Evolutionary conservation across 2,329 filamentous ascomycete species (phyloP), one percentile per base, ranked within the genome.

Genomic region (Neobulgaria alba): DNA sequence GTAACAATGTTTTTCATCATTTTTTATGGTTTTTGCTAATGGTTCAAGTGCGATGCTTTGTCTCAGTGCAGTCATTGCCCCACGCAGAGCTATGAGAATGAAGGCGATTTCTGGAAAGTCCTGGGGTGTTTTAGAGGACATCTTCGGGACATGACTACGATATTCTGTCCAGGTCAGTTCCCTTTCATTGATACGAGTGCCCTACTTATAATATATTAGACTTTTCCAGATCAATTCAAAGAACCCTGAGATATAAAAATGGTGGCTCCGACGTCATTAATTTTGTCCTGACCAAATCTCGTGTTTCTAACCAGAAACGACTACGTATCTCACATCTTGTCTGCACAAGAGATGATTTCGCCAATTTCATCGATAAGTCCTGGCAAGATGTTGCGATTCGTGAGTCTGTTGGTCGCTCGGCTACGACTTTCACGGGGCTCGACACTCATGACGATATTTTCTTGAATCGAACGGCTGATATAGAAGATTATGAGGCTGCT

Each of bases 21-120:
- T 33, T 12, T 12, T 16, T 4, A 12, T 15, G 15, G 21, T 32
- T 4, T 33, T 8, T 15, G 31, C 30, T 36, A 41, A 42, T 3
- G 3, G 4, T 3, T 5, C 10, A 4, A 53, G 48, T 50, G 47
- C 26, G 47, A 53, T 33, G 34, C 23, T 14, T 31, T 44, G 3
- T 34, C 43, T 10, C 18, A 33, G 15, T 53, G 48, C 21, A 33
- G 31, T n/a, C 47, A 51, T 32, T 51, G 47, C 39, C 49, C 49
- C 5, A 30, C 29, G 10, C 45, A 49, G 23, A 41, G 46, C 16
- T 46, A 41, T 17, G 50, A 53, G 12, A 49, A 42, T 30, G 45
- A 46, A 20, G 43, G 17, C 16, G 51, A 53, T 33, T 50, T 47
- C 23, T 53, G 51, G 51, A 53, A 51, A 33, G 43, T 49, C 4